These are phyloP conservation scores for Hymenoscyphus albidus DNA, from an alignment of 2,329 filamentous ascomycete genomes.

Conservation along the genomic window DNA sequence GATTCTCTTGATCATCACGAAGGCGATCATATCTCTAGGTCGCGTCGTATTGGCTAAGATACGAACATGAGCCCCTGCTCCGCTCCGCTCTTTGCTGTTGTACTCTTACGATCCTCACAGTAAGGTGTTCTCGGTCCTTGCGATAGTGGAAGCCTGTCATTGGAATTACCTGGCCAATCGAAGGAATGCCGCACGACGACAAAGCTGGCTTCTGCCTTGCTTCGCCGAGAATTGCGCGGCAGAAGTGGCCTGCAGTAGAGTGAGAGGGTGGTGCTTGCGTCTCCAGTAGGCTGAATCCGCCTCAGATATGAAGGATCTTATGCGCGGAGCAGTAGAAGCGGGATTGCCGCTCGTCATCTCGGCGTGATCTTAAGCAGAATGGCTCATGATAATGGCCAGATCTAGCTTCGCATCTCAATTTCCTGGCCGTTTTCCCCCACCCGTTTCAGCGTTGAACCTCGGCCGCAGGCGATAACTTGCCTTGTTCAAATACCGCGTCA, in stretches of 20 bases:
- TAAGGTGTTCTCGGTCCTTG: constrained; percentile 18
- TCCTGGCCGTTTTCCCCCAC: not conserved
- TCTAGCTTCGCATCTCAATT: not conserved
- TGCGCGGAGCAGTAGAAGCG: too few relatives aligned
- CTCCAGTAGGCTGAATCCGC: not conserved
- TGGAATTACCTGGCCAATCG: constrained; percentile 21
- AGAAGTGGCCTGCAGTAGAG: constrained; percentile 6
- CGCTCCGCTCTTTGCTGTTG: constrained; percentile 15
- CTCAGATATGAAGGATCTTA: constrained; percentile 1
- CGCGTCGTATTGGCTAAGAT: constrained; percentile 17
- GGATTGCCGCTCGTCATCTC: too few relatives aligned
- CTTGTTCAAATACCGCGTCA: not conserved
- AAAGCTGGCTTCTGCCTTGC: constrained; percentile 11
- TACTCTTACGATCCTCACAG: constrained; percentile 19
- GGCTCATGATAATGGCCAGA: not conserved
- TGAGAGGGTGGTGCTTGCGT: constrained; percentile 4
- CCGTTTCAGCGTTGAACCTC: not conserved
- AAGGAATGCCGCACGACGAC: constrained; percentile 15
- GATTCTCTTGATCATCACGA: constrained; percentile 19
- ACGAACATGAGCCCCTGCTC: constrained; percentile 19
- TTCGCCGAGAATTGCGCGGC: constrained; percentile 12
- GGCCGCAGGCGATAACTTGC: not conserved
- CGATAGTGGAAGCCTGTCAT: constrained; percentile 20
- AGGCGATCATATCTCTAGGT: constrained; percentile 17
- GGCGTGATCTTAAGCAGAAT: not conserved